Evolutionary conservation across 495 filamentous ascomycete species (phyloP).

Genomic region (Evernia prunastri): DNA sequence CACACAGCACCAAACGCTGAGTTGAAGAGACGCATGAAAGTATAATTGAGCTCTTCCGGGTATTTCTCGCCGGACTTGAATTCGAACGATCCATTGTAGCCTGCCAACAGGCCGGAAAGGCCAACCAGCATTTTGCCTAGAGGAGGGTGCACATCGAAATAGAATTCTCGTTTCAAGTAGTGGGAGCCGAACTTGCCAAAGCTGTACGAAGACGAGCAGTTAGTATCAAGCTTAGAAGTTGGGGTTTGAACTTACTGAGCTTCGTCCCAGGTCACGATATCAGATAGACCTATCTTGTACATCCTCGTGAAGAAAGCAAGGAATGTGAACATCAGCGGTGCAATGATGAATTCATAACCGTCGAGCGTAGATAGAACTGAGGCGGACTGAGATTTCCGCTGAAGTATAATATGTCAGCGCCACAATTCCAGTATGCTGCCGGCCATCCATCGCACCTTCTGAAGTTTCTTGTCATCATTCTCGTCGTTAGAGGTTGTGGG

Average conservation of each 20-base stretch:
- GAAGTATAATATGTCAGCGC: conserved; percentile 1
- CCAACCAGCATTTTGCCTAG: conserved; percentile 98
- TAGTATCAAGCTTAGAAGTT: conserved; percentile 24
- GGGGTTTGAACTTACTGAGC: conserved; percentile 65
- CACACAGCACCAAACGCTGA: conserved; percentile 87
- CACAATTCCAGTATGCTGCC: not conserved
- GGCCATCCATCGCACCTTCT: conserved; percentile 46
- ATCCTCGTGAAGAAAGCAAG: conserved; percentile 90
- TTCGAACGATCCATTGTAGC: conserved; percentile 98
- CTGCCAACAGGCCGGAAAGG: conserved; percentile 87
- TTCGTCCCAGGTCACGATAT: conserved; percentile 98
- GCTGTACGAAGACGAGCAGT: conserved; percentile 41
- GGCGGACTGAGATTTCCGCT: conserved; percentile 12
- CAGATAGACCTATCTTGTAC: conserved; percentile 90
- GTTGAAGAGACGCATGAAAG: conserved; percentile 98
- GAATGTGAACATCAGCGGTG: conserved; percentile 79
- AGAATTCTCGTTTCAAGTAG: conserved; percentile 97
- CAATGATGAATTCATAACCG: conserved; percentile 79
- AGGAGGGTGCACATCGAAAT: conserved; percentile 98
- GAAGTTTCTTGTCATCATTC: conserved; percentile 59
- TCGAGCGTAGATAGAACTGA: conserved; percentile 47
- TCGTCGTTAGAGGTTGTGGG: conserved; percentile 35
- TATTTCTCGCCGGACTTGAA: conserved; percentile 98
- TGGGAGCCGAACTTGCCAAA: conserved; percentile 99
- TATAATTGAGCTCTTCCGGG: conserved; percentile 89